phyloP scores from a whole-genome alignment of 2,329 filamentous ascomycete species.

The Arthroderma sp. region DNA sequence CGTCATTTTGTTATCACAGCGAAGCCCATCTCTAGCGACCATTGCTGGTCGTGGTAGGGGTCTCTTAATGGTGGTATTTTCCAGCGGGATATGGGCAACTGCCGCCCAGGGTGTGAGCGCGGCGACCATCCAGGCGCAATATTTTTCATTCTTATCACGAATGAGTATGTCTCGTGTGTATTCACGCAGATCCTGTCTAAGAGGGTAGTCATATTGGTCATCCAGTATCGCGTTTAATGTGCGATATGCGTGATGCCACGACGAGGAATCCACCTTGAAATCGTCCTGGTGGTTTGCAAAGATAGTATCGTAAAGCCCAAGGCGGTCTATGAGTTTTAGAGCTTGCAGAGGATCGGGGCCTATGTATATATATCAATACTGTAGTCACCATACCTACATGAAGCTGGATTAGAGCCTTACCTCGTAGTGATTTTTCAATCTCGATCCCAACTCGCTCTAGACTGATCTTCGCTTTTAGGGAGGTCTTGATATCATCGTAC shows the following conservation, averaged over 20 bases:
- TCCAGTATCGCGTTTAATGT: constrained; percentile 42
- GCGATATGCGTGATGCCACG: constrained; percentile 52
- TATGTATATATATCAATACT: constrained; percentile 6
- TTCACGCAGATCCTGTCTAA: constrained; percentile 30
- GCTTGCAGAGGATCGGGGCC: constrained; percentile 27
- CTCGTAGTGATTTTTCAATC: constrained; percentile 79
- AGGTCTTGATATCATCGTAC: constrained; percentile 60
- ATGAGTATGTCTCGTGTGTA: constrained; percentile 40
- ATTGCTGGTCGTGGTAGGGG: constrained; percentile 45
- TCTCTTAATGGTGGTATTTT: constrained; percentile 35
- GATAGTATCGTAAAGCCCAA: constrained; percentile 27
- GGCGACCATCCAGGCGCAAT: constrained; percentile 62
- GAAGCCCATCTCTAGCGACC: constrained; percentile 65
- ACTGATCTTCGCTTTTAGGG: constrained; percentile 78
- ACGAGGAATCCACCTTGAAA: constrained; percentile 42
- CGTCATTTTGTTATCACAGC: constrained; percentile 60
- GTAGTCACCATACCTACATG: neutral
- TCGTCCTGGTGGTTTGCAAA: constrained; percentile 34
- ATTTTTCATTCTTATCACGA: constrained; percentile 50
- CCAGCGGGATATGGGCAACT: constrained; percentile 28
- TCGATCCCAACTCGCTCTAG: constrained; percentile 79
- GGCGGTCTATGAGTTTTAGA: constrained; percentile 26
- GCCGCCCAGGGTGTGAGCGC: constrained; percentile 62
- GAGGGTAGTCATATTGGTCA: constrained; percentile 25
- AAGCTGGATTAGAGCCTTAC: constrained; percentile 25